Conservation (phyloP, 768 basidiomycete genomes). For the Leccinum longicurvipes region DNA sequence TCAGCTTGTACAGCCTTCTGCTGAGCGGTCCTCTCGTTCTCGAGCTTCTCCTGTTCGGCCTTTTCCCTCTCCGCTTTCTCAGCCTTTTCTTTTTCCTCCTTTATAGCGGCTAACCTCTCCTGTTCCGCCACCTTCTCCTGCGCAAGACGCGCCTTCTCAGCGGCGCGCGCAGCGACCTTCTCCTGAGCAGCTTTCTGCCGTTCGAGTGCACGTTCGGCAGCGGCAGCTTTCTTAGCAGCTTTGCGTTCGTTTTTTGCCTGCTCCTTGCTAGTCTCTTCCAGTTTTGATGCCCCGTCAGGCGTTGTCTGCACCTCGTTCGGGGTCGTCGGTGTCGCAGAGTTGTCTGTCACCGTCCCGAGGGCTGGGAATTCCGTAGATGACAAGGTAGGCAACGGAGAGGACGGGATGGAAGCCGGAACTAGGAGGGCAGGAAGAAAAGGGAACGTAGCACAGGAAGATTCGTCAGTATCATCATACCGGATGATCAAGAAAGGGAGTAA, state of each 20-base stretch:
- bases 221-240: conserved; percentile 62
- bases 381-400: conserved; percentile 46
- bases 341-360: conserved; percentile 32
- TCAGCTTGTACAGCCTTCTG: conserved; percentile 36
- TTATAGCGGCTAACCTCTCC: conserved; percentile 41
- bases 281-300: conserved; percentile 21
- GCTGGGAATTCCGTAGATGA: conserved; percentile 79
- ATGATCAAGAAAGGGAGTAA: conserved; percentile 43
- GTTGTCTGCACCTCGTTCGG: conserved; percentile 23
- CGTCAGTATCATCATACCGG: conserved; percentile 45
- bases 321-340: conserved; percentile 2
- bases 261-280: conserved; percentile 38
- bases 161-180: conserved; percentile 49
- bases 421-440: conserved; percentile 20
- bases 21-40: conserved; percentile 34
- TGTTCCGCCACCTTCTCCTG: conserved; percentile 56
- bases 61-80: conserved; percentile 35
- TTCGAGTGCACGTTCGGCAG: conserved; percentile 60
- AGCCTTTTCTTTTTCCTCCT: conserved; percentile 38
- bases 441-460: conserved; percentile 22
- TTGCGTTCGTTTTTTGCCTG: conserved; percentile 60
- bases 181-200: conserved; percentile 55
- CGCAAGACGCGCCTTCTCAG: conserved; percentile 51
- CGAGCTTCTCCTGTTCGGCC: conserved; percentile 37
- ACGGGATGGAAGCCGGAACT: conserved; percentile 35